These are phyloP conservation scores for Didymella pomorum DNA, from an alignment of 2,329 filamentous ascomycete species.

Conservation along the genomic window DNA sequence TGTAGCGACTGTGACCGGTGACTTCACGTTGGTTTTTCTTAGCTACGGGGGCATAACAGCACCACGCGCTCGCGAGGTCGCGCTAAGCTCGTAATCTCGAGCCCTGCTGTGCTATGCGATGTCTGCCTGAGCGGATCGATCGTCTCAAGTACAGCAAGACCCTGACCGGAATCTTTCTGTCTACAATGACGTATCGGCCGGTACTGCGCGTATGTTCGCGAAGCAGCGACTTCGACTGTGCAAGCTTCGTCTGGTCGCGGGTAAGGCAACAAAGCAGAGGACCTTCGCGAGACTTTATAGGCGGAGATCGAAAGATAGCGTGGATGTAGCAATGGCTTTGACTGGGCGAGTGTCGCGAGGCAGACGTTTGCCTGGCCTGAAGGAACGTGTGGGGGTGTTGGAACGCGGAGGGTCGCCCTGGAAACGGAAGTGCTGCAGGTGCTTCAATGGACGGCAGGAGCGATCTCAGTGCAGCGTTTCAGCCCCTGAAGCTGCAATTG, in stretches of 20 bases:
- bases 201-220: background rate
- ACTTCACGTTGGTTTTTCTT: slow-evolving; percentile 25
- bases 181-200: slow-evolving; percentile 4
- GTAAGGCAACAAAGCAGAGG: slow-evolving; percentile 3
- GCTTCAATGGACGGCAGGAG: slow-evolving; percentile 27
- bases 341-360: slow-evolving; percentile 22
- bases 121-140: background rate
- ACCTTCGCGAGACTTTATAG: background rate
- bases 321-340: slow-evolving; percentile 4
- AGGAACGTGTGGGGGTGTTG: slow-evolving; percentile 18
- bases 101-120: background rate
- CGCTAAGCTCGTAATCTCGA: background rate
- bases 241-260: background rate
- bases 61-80: background rate
- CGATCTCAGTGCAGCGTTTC: background rate
- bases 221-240: background rate
- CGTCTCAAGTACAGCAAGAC: background rate
- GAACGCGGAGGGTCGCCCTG: slow-evolving; percentile 33
- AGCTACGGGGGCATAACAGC: slow-evolving; percentile 31
- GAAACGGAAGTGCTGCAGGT: slow-evolving; percentile 26
- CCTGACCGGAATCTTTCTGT: background rate
- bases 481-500: slow-evolving; percentile 23
- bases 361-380: slow-evolving; percentile 31
- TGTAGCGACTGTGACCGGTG: background rate
- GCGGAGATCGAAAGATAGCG: background rate